Base-by-base conservation (phyloP, 169 alveolate species). In the Babesia ovata region DNA sequence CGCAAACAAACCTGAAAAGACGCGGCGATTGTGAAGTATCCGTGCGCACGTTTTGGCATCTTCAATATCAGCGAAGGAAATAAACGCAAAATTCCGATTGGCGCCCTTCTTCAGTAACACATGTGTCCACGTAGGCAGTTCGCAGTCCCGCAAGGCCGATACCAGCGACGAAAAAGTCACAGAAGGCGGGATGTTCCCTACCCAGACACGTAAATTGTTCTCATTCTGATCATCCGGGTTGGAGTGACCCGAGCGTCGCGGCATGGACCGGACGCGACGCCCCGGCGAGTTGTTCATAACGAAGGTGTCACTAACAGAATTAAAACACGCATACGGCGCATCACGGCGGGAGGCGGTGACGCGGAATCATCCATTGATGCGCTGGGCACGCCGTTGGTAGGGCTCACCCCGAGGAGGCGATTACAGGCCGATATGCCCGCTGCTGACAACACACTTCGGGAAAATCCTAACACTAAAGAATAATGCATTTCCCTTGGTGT, bases 191-290 rank as follows among this genome's bases (percentile, higher is more conserved):
- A 81, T 81, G 56, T 67, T 72, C 10, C 88, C 88, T 3, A 81
- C 79, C 88, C 88, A 81, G 45, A 81, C 81, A 24, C 88, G 54
- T 7, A 72, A 54, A 16, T 50, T 65, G 63, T 62, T 72, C 78
- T 81, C 88, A 21, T 72, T 81, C 61, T 62, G 66, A 3, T 84
- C 79, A 21, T 72, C 88, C 19, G 67, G 50, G 49, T 33, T 36
- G 11, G 88, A 16, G 61, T 71, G 28, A 19, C 48, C 75, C 8
- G 59, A 21, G 46, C 44, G 50, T 53, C 42, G 22, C 36, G 28
- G 29, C 46, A 14, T 71, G 16, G 71, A 63, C 36, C 48, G 14
- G 21, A 26, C 14, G 57, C 50, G 58, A 39, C 33, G 24, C 24
- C 12, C 24, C 24, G 53, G 42, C 52, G 39, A 19, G 19, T 52